Conservation (phyloP, 2,329 filamentous ascomycete species). For the Paecilomyces dactylethromorphus region DNA sequence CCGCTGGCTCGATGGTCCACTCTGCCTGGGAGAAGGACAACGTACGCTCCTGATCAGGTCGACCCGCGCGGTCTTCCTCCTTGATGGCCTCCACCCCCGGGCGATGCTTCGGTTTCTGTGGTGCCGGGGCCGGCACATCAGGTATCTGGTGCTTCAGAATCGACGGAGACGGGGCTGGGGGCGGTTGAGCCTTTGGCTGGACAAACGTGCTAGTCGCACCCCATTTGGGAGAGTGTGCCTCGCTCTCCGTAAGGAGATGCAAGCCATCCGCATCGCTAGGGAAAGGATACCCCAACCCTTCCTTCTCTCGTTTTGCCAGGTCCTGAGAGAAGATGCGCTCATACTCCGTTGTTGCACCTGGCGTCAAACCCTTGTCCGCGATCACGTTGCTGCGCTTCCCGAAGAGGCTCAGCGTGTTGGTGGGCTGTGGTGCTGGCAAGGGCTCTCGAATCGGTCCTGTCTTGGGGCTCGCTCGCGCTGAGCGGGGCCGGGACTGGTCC, state of each 20-base stretch:
- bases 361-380: conserved; percentile 24
- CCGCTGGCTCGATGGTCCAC: conserved; percentile 77
- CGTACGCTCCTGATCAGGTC: conserved; percentile 52
- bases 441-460: conserved; percentile 1
- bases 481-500: conserved; percentile 32
- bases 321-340: conserved; percentile 33
- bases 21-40: conserved; percentile 64
- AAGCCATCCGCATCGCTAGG: conserved; percentile 29
- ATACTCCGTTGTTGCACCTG: conserved; percentile 36
- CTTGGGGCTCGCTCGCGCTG: conserved; percentile 26
- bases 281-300: conserved; percentile 23
- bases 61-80: conserved; percentile 14
- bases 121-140: background rate
- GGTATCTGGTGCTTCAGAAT: conserved; percentile 60
- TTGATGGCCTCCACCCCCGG: conserved; percentile 12
- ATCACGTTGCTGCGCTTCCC: conserved; percentile 17
- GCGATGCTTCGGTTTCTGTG: conserved; percentile 5
- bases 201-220: conserved; percentile 58
- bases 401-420: conserved; percentile 27
- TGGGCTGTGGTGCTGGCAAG: conserved; percentile 4
- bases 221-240: conserved; percentile 72
- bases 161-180: conserved; percentile 66
- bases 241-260: conserved; percentile 58
- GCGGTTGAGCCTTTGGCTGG: conserved; percentile 71
- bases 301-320: conserved; percentile 16